Evolutionary conservation across 108 stramenopile genomes (phyloP).

Genomic region (Discostella stelligeroides): DNA sequence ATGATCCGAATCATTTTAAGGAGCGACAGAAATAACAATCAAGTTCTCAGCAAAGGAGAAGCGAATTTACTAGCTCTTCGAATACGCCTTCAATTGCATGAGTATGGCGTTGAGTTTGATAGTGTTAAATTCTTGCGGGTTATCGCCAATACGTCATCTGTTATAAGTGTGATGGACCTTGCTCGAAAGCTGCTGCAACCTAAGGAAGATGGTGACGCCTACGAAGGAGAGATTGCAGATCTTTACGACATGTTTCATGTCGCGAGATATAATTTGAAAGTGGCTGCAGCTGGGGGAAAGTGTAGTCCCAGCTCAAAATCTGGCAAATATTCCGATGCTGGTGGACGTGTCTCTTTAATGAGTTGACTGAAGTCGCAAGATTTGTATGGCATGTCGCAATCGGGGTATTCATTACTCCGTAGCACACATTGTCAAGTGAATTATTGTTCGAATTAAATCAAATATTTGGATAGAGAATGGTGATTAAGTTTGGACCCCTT

Average conservation of each 20-base stretch:
- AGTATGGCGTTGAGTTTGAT: slow-evolving; percentile 47
- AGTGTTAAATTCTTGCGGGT: slow-evolving; percentile 39
- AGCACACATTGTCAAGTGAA: too few species aligned
- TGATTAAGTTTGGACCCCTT: too few species aligned
- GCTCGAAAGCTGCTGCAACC: slow-evolving; percentile 31
- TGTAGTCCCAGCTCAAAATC: not conserved
- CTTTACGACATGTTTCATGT: too few species aligned
- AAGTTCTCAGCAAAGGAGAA: slow-evolving; percentile 16
- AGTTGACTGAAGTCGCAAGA: too few species aligned
- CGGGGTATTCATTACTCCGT: too few species aligned
- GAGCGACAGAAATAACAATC: slow-evolving; percentile 30
- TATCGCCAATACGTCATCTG: slow-evolving; percentile 25
- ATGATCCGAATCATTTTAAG: slow-evolving; percentile 27
- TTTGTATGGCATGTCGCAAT: too few species aligned
- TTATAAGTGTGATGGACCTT: slow-evolving; percentile 27
- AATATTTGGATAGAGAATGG: too few species aligned
- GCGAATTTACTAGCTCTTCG: too few species aligned
- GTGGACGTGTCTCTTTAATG: not conserved
- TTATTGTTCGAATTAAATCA: too few species aligned
- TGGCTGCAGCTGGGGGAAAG: not conserved
- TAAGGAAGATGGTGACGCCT: not conserved
- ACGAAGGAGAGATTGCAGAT: slow-evolving; percentile 7
- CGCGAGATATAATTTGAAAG: too few species aligned
- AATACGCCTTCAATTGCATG: too few species aligned
- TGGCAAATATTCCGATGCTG: too few species aligned